Base-by-base conservation (phyloP, 768 basidiomycete genomes). In the Termitomyces titanicus region DNA sequence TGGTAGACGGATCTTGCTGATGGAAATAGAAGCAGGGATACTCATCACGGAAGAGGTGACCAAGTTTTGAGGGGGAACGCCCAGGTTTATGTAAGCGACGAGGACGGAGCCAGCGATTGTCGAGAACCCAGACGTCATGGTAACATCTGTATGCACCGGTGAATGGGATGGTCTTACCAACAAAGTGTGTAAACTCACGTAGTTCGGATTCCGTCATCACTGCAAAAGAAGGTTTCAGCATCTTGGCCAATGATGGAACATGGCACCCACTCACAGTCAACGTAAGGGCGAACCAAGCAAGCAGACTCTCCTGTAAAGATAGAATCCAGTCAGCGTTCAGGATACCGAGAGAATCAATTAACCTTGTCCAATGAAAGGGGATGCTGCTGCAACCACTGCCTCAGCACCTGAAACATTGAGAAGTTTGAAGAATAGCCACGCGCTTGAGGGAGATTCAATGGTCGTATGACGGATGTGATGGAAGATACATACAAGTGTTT, bases 331-430 rank as follows among this genome's bases (percentile, higher is more conserved):
- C 12, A 53, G 6, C 47, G 44, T 27, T 15, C 24, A 3, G 44
- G 17, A 24, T 27, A 7, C 11, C 38, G n/a, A 42, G 3, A 38
- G 13, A 27, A 34, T 27, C 33, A 35, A 33, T 15, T n/a, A 42
- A 66, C 89, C 93, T 72, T 91, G 89, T 20, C 94, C 94, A 60
- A 96, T 84, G 81, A 89, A 96, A n/a, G 94, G 94, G 0, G 92
- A 94, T 15, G 92, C 86, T 47, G 94, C 85, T 27, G 94, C 93
- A 40, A 96, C 92, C 54, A 96, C 88, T 34, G 94, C 93, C 67
- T 96, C 94, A 3, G 92, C 94, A 55, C 94, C 94, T n/a, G 94
- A 94, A 33, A 96, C 82, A 59, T 89, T 86, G 84, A 96, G 81
- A 50, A 90, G 72, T 70, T 92, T 94, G 76, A 91, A 93, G 80